Base-by-base conservation (phyloP, 441 rosid species). In the Francoa sonchifolia region DNA sequence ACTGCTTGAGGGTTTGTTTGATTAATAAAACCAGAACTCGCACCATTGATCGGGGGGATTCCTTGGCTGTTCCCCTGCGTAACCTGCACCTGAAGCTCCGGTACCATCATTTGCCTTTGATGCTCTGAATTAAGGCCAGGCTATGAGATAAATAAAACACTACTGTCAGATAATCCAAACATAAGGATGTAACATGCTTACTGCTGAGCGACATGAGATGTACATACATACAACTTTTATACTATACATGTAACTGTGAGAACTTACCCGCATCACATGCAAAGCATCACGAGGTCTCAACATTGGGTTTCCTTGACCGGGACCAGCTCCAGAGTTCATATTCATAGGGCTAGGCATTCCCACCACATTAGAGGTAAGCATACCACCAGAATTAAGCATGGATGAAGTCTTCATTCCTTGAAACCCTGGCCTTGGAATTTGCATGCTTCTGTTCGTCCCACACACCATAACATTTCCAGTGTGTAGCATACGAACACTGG, bases 231-330 rank as follows among this genome's bases (percentile, higher is more conserved):
- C 8, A 35, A 9, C 8, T 22, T 16, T 8, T 35, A 15, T 16
- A 9, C 16, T 17, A 35, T 8, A 16, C 11, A 34, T 15, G 18
- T 21, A 14, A 21, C 19, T 2, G 2, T 3, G 20, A 3, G 5
- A 23, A 74, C 75, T 62, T 61, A 88, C 99, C 69, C 90, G 77
- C 76, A 71, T 72, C 70, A 76, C 51, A 51, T 77, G 93, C 71
- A 79, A 39, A 44, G 69, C 34, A 41, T 88, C 96, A 29, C 77
- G 90, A 45, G 96, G 72, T 59, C 95, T 84, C 74, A 70, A 33
- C 73, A 76, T 65, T 10, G 95, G 60, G 58, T 68, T 81, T 50
- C 83, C 93, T 65, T 71, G 90, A 63, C 74, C 61, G 56, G 82
- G 58, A 59, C 71, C 71, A 44, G 75, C 53, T 51, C 82, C 85